Conservation (phyloP, 1,284 basidiomycete species). For the Trametes pubescens region DNA sequence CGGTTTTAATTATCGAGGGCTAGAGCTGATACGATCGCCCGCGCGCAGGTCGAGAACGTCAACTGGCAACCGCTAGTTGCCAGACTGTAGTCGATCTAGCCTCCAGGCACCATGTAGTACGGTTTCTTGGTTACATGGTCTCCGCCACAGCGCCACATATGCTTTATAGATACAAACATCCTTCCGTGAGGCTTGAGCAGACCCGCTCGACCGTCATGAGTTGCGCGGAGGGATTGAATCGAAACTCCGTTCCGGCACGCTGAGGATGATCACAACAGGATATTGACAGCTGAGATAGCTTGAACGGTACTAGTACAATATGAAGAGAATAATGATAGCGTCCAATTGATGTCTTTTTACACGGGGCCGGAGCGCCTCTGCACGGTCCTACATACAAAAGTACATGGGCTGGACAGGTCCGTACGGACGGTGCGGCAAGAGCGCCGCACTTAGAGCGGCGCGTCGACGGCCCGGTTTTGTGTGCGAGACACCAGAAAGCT, state of each 20-base stretch:
- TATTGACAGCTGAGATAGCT: background rate
- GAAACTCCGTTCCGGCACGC: no score
- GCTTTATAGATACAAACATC: no score
- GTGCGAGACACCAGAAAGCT: background rate
- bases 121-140: background rate
- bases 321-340: slow-evolving; percentile 28
- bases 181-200: no score
- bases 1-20: background rate
- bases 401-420: background rate
- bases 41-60: slow-evolving; percentile 63
- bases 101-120: background rate
- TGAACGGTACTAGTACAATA: slow-evolving; percentile 3
- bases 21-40: background rate
- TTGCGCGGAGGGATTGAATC: no score
- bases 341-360: slow-evolving; percentile 21
- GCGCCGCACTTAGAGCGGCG: no score
- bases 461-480: background rate
- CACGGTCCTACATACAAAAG: slow-evolving; percentile 7
- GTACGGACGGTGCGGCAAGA: background rate
- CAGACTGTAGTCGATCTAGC: slow-evolving; percentile 46
- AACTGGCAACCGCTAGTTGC: slow-evolving; percentile 65
- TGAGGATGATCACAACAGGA: no score
- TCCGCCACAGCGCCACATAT: no score
- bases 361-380: slow-evolving; percentile 7
- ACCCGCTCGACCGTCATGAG: no score